Conservation (phyloP, 352 stramenopile genomes). For the Pythium periplocum region DNA sequence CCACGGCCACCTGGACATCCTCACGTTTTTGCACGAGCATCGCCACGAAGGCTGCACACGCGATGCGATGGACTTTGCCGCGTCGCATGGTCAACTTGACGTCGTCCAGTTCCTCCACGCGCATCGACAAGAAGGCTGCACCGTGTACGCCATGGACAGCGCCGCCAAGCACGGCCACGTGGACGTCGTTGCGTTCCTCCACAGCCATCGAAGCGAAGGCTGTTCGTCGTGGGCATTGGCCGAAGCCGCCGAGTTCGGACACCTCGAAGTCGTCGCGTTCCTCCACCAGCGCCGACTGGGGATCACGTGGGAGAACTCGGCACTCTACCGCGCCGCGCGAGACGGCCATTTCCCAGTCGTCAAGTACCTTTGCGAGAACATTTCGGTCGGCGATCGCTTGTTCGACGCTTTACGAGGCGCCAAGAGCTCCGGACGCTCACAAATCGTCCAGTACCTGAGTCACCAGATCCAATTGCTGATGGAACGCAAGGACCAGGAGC, state of each 20-base stretch:
- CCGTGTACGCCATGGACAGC: conserved; percentile 1
- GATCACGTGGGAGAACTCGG: not conserved
- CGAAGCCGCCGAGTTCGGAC: conserved; percentile 8
- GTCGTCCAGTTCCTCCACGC: conserved; percentile 11
- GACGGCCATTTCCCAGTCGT: not conserved
- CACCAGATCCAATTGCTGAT: conserved; percentile 15
- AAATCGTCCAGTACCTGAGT: conserved; percentile 12
- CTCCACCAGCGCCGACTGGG: not conserved
- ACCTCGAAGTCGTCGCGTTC: not conserved
- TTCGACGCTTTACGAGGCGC: conserved; percentile 16
- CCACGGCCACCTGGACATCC: conserved; percentile 1
- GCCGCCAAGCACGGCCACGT: conserved; percentile 1
- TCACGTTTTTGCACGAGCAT: conserved; percentile 1
- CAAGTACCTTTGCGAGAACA: conserved; percentile 1
- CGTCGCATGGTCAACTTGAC: conserved; percentile 1
- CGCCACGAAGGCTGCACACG: conserved; percentile 4
- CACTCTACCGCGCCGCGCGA: not conserved
- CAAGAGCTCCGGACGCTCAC: conserved; percentile 7
- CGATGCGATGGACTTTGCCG: conserved; percentile 2
- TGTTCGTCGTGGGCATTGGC: conserved; percentile 18
- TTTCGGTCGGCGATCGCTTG: conserved; percentile 9
- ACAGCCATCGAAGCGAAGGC: conserved; percentile 5
- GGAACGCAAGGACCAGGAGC: conserved; percentile 9
- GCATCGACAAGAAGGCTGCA: conserved; percentile 4
- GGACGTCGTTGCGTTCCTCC: conserved; percentile 3